Conservation (phyloP, 495 filamentous ascomycete species). For the Penicillium arizonense region DNA sequence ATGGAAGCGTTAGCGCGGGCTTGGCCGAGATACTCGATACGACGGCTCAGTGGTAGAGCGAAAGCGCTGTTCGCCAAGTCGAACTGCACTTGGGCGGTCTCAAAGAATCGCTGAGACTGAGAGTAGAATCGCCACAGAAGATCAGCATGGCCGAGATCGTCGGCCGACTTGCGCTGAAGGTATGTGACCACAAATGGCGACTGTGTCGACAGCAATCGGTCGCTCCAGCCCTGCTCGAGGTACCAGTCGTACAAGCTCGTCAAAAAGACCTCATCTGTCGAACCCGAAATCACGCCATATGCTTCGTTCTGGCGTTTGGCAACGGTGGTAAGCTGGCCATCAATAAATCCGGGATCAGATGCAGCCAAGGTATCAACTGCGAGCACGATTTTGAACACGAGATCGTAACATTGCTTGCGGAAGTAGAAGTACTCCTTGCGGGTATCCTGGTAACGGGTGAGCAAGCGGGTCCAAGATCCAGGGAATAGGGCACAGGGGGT, state of each 20-base stretch:
- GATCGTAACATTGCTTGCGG: constrained; percentile 76
- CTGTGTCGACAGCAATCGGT: constrained; percentile 77
- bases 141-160: constrained; percentile 74
- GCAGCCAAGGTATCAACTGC: constrained; percentile 69
- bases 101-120: constrained; percentile 72
- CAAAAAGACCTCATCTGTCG: constrained; percentile 88
- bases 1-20: constrained; percentile 86
- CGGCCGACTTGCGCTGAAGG: constrained; percentile 66
- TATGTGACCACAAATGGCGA: constrained; percentile 87
- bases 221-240: constrained; percentile 72
- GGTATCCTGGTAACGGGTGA: constrained; percentile 52
- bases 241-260: constrained; percentile 98
- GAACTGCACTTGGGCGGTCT: constrained; percentile 82
- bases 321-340: constrained; percentile 72
- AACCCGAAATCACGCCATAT: constrained; percentile 79
- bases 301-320: constrained; percentile 82
- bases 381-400: constrained; percentile 74
- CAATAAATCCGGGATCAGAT: constrained; percentile 64
- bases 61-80: constrained; percentile 81
- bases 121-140: constrained; percentile 91
- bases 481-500: not conserved
- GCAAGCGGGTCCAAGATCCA: constrained; percentile 1
- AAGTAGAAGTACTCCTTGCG: constrained; percentile 63
- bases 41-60: constrained; percentile 65
- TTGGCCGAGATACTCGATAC: constrained; percentile 84